Conservation (phyloP, 2,329 filamentous ascomycete genomes). For the Alternaria alternata region DNA sequence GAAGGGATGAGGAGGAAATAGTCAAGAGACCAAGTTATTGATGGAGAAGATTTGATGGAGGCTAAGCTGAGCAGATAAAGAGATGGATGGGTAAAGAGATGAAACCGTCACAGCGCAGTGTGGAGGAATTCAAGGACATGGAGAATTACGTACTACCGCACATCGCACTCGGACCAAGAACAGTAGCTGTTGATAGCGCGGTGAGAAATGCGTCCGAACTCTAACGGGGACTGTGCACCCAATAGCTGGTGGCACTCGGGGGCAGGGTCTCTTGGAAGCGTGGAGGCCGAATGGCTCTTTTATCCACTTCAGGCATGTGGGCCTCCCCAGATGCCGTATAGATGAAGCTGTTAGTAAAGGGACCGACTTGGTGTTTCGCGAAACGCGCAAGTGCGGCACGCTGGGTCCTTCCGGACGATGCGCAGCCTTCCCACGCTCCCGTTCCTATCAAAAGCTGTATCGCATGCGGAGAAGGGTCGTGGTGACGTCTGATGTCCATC, state of each 20-base stretch:
- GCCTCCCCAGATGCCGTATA: conserved; percentile 12
- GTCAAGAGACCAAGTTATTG: background rate
- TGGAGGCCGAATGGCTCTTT: conserved; percentile 24
- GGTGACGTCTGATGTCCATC: conserved; percentile 26
- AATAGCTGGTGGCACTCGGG: conserved; percentile 14
- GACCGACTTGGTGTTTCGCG: background rate
- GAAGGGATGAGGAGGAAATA: background rate
- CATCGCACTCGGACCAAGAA: conserved; percentile 7
- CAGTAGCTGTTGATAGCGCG: conserved; percentile 19
- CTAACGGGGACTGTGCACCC: conserved; percentile 11
- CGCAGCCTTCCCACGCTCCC: background rate
- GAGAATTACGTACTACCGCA: conserved; percentile 24
- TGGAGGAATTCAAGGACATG: conserved; percentile 12
- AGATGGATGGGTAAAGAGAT: conserved; percentile 2
- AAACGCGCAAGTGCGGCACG: background rate
- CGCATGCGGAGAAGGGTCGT: conserved; percentile 11
- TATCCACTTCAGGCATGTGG: conserved; percentile 29
- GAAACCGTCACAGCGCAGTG: conserved; percentile 3
- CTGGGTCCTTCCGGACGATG: background rate
- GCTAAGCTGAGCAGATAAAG: conserved; percentile 4
- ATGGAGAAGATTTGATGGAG: background rate
- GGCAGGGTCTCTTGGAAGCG: conserved; percentile 18
- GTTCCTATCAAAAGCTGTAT: conserved; percentile 1
- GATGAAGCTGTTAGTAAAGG: conserved; percentile 17
- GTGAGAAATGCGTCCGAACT: conserved; percentile 5